Conservation (phyloP, 257 asterid species). For the Nicotiana paniculata region DNA sequence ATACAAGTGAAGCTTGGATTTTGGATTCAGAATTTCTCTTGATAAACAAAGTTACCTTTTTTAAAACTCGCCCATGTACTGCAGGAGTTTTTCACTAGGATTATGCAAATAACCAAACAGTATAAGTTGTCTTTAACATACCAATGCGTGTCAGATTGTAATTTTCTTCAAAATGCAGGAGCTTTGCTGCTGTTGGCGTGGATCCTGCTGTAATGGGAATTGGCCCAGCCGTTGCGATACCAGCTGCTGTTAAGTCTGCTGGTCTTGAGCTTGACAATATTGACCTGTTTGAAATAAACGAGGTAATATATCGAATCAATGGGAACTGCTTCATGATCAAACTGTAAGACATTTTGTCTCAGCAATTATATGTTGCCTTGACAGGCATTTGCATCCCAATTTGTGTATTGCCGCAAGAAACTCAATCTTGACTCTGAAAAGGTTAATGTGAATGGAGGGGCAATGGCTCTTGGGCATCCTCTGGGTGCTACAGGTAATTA, state of each 20-base stretch:
- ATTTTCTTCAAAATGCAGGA: slow-evolving; percentile 34
- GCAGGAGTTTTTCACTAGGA: not conserved
- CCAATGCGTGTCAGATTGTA: not conserved
- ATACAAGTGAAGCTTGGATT: not conserved
- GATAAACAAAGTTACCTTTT: not conserved
- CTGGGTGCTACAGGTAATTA: slow-evolving; percentile 77
- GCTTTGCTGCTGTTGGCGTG: slow-evolving; percentile 90
- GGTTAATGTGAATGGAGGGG: slow-evolving; percentile 94
- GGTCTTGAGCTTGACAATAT: slow-evolving; percentile 62
- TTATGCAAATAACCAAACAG: not conserved
- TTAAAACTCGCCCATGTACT: not conserved
- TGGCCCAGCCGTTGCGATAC: slow-evolving; percentile 94
- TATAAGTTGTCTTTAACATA: not conserved
- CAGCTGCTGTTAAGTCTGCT: slow-evolving; percentile 87
- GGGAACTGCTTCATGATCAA: not conserved
- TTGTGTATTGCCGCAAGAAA: slow-evolving; percentile 70
- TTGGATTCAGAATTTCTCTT: not conserved
- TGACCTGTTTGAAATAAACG: slow-evolving; percentile 80
- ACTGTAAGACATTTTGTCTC: not conserved
- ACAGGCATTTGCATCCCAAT: slow-evolving; percentile 96
- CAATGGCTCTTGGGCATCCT: slow-evolving; percentile 95
- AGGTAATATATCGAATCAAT: slow-evolving; percentile 37
- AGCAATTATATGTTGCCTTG: not conserved
- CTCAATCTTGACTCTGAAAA: slow-evolving; percentile 66
- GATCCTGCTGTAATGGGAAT: slow-evolving; percentile 97